Base-by-base conservation (phyloP, 257 asterid genomes). In the Vinca minor region DNA sequence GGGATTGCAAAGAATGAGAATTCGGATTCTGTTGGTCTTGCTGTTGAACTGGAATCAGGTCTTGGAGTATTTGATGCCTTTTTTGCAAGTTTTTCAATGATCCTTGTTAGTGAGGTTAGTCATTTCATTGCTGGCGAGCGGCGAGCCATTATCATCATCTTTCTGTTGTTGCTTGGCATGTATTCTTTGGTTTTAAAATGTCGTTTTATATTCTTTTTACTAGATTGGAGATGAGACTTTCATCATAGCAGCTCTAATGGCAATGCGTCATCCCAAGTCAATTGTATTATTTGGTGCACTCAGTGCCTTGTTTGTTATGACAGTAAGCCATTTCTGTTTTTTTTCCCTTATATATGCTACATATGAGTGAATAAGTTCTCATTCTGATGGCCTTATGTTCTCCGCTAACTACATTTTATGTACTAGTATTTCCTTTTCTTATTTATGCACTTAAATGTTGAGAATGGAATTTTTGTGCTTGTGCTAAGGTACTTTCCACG, bases 171-270 rank as follows among this genome's bases (percentile, higher is more conserved):
- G 28, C 42, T 68, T 62, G 63, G 55, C 39, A 52, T 8, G n/a
- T 7, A 9, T 5, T 13, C 13, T 17, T 38, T 31, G 29, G 69
- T 25, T 38, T 52, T 44, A 32, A 25, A 67, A 29, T 68, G 52
- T 64, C 70, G 32, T 42, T 26, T 8, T 61, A 60, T 78, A 76
- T 41, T 36, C 75, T 26, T 79, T 72, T 63, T 70, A 35, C 79
- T 78, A 87, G 95, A 85, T 87, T 73, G 95, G 95, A 66, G 98
- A 92, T 64, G 96, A 92, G 78, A 89, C 98, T 17, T 92, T 87
- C 74, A 92, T 89, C 46, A 92, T 92, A 71, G 98, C 98, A 34
- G 96, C 98, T 74, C 94, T 92, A 53, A 89, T 92, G 98, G 98
- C 98, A 8, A 89, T 92, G 97, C 97, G 97, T 50, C 97, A 90